Percentiles rank a stretch among this genome's conserved stretches.
phyloP scores from a whole-genome alignment of 257 asterid species.

The Plantago ovata region DNA sequence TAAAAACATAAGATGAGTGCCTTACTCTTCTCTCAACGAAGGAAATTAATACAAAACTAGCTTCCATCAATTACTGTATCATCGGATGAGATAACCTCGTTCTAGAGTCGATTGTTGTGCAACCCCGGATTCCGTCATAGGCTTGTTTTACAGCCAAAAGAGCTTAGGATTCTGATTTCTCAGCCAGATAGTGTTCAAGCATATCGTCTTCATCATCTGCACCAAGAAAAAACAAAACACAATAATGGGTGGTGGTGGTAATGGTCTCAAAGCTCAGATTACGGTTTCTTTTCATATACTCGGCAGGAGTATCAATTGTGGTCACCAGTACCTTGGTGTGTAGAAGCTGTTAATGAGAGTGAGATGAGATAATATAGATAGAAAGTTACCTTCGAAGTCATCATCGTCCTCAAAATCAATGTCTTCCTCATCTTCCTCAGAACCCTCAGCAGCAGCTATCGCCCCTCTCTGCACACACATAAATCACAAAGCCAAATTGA shows the following conservation, averaged over 20 bases:
- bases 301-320: no score
- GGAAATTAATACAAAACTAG: not conserved
- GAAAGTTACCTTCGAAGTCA: conserved; percentile 68
- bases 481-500: conserved; percentile 7
- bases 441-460: conserved; percentile 54
- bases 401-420: conserved; percentile 91
- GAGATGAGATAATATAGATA: not conserved
- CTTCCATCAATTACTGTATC: conserved; percentile 5
- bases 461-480: conserved; percentile 62
- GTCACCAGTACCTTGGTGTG: no score
- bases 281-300: no score
- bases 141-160: conserved; percentile 27
- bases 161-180: conserved; percentile 42
- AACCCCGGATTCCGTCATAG: no score
- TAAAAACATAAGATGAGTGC: not conserved
- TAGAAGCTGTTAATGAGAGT: not conserved
- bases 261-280: no score
- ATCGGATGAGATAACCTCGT: conserved; percentile 5
- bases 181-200: conserved; percentile 96
- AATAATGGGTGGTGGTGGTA: no score
- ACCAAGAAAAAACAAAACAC: not conserved
- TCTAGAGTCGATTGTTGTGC: not conserved
- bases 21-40: conserved; percentile 14
- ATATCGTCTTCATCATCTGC: conserved; percentile 91
- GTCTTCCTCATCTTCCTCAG: conserved; percentile 75